A percentile compares a stretch with the other conserved stretches of the same genome.
Conservation (phyloP, 2,329 filamentous ascomycete genomes). For the Parasarocladium wereldwijsianum region DNA sequence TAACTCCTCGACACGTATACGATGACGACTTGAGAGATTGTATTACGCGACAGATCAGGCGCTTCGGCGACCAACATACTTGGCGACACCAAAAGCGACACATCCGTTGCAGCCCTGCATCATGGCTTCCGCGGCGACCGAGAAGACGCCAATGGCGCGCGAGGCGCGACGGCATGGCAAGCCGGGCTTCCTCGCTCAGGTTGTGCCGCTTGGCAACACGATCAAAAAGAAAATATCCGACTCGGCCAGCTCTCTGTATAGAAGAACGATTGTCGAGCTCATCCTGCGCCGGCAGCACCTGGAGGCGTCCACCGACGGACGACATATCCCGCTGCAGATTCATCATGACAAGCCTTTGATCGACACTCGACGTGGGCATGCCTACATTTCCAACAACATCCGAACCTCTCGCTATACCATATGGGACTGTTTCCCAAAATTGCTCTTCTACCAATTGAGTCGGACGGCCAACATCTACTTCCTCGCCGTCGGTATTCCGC, state of each 20-base stretch:
- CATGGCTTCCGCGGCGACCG: too few species aligned
- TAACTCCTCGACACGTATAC: too few species aligned
- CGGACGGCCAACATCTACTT: constrained; percentile 83
- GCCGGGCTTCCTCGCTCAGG: too few species aligned
- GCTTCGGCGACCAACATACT: too few species aligned
- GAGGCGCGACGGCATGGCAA: too few species aligned
- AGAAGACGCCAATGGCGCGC: too few species aligned
- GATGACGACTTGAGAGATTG: too few species aligned
- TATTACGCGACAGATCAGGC: too few species aligned
- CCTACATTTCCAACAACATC: constrained; percentile 48
- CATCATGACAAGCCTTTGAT: constrained; percentile 24
- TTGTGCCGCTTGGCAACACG: neutral
- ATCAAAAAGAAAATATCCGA: neutral
- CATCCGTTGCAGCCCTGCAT: too few species aligned
- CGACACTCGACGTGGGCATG: constrained; percentile 32
- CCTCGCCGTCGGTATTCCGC: constrained; percentile 66
- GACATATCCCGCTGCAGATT: constrained; percentile 28
- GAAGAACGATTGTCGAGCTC: constrained; percentile 26
- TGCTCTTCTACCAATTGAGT: constrained; percentile 73
- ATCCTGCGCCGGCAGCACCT: constrained; percentile 53
- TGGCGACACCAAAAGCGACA: too few species aligned
- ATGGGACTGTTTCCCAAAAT: constrained; percentile 74
- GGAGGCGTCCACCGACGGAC: constrained; percentile 57
- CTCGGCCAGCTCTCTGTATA: constrained; percentile 14
- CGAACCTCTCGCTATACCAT: constrained; percentile 72